phyloP scores from a whole-genome alignment of 2,329 filamentous ascomycete genomes.

The Trichoderma sp. region DNA sequence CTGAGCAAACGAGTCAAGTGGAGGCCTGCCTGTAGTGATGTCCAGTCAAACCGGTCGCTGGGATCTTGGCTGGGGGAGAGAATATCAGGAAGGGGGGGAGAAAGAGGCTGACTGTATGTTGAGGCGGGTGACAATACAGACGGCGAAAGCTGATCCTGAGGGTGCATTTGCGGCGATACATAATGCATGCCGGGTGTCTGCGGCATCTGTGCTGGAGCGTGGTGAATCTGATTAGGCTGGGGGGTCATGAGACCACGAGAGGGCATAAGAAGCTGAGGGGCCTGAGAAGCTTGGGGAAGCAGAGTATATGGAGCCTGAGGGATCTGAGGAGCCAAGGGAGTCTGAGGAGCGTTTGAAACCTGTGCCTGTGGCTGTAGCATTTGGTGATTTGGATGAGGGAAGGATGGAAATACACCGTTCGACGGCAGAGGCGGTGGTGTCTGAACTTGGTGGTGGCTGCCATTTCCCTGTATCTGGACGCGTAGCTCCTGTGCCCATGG shows the following conservation, averaged over 20 bases:
- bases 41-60: slow-evolving; percentile 39
- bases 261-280: background rate
- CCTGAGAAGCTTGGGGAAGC: background rate
- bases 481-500: background rate
- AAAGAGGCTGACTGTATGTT: background rate
- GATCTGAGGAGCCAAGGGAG: background rate
- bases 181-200: background rate
- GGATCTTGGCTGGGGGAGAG: slow-evolving; percentile 37
- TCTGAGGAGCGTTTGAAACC: background rate
- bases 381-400: background rate
- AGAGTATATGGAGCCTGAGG: background rate
- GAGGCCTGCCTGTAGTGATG: slow-evolving; percentile 42
- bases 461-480: background rate
- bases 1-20: slow-evolving; percentile 49
- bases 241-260: background rate
- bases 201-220: background rate
- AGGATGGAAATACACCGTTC: background rate
- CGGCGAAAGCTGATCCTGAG: background rate
- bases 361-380: background rate
- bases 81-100: background rate
- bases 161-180: background rate
- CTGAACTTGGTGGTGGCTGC: background rate
- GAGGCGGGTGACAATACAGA: background rate
- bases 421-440: background rate
- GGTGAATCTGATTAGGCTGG: background rate